Evolutionary conservation across 2,329 filamentous ascomycete species (phyloP), one percentile per base, ranked within the genome.

Genomic region (Aphanocladium album): DNA sequence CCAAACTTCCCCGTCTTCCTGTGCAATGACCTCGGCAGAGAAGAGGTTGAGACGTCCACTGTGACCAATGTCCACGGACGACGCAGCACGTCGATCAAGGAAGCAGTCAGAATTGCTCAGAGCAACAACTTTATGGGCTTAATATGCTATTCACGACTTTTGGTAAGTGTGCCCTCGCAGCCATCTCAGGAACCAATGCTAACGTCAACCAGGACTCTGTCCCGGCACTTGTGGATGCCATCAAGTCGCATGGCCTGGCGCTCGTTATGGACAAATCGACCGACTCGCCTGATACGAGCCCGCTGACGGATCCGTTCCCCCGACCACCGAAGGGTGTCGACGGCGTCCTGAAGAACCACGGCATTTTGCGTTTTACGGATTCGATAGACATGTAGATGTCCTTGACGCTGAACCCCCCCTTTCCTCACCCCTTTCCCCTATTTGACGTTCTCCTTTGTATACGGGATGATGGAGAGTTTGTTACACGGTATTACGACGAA

Each of bases 91-190:
- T 96, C 91, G 6, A 91, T 98, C 66, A 99, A 98, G 77, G 93
- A 99, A 73, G 91, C 91, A 5, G 95, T 97, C 16, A 85, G 93
- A 64, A 91, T 96, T 70, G 93, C 93, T 23, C 90, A 96, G 74
- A 90, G 88, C 71, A 99, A 99, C 73, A 99, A 99, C 72, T 91
- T 99, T 66, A 99, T 99, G 95, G 95, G 95, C 3, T 74, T 99
- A 69, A 90, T 98, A 62, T 97, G 93, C 76, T 92, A 88, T 67
- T 93, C 91, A 35, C 85, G 89, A 66, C 80, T 99, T 64, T 75
- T 99, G 79, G 91, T 96, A 81, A 70, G 88, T 82, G 35, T 55
- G 49, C 60, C 37, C 47, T 39, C 21, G 12, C 33, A 33, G 9
- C 8, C n/a, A 25, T 37, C 56, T 43, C 8, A 21, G 30, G 25